Base-by-base conservation (phyloP, 2,329 filamentous ascomycete species). In the Sarocladiaceae sp. region DNA sequence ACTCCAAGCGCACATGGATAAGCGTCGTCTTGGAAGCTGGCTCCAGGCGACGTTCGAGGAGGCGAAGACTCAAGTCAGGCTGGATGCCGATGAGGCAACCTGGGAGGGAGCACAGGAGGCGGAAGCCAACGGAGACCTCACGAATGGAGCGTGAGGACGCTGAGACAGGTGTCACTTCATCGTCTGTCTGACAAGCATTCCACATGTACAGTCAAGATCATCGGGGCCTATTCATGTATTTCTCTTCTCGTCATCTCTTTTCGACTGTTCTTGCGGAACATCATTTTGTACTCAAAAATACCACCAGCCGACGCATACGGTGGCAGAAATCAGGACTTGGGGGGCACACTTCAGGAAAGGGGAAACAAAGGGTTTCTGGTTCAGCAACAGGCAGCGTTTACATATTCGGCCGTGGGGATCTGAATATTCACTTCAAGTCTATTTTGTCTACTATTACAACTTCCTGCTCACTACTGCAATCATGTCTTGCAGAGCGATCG, bases 21-120 rank as follows among this genome's bases (percentile, higher is more conserved):
- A 84, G 65, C 77, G 83, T 54, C 78, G 84, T 33, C 76, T 96
- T 11, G 81, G 83, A 6, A 77, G 86, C 52, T 96, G 92, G 88
- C 67, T 73, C 17, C 64, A 59, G 10, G 66, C 66, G 12, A 66
- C 69, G 6, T 65, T 70, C 20, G 66, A 72, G 26, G 64, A 64
- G 23, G 73, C 71, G 17, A 64, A 69, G 40, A 54, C 59, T 8
- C 62, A 70, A 53, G 58, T 71, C 22, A 61, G 66, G 46, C 60
- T 56, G 28, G 56, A 64, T 10, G 56, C 63, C 44, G 71, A 72
- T 36, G 62, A 66, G 25, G 60, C 56, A 22, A 67, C 64, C 7
- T 54, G 51, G 40, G 53, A 49, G 12, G 59, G 56, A 28, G 44
- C 44, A 15, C 17, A 33, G 28, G 15, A 15, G 4, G 44, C 25